Percentiles rank a stretch among this genome's conserved stretches.
These are phyloP conservation scores for Penicillium thymicola DNA, from an alignment of 2,329 filamentous ascomycete genomes.

Conservation along the genomic window DNA sequence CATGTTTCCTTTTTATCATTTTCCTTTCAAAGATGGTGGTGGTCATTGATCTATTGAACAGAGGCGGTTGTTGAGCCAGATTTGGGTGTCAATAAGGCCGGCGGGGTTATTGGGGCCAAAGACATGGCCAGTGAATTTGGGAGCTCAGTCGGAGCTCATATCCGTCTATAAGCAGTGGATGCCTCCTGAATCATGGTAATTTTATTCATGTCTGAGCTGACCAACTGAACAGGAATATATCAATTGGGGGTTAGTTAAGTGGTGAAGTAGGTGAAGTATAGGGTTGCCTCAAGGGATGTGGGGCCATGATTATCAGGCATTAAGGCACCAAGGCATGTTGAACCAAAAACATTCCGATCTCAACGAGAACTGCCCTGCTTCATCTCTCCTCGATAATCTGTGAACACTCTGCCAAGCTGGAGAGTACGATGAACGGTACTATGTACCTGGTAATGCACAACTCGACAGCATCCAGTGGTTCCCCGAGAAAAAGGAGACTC, in stretches of 20 bases:
- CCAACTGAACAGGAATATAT: not conserved
- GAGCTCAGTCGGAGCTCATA: not conserved
- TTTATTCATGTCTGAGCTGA: not conserved
- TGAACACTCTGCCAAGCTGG: not conserved
- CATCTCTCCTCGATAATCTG: conserved; percentile 1
- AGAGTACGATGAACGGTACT: not conserved
- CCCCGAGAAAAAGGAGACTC: conserved; percentile 17
- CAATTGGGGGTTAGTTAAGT: not conserved
- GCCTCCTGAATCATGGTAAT: not conserved
- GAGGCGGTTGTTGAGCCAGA: conserved; percentile 6
- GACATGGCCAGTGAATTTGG: not conserved
- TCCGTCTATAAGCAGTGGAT: not conserved
- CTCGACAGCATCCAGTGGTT: conserved; percentile 16
- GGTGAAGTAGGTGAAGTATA: not conserved
- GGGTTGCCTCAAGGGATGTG: not conserved
- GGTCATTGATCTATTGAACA: conserved; percentile 1
- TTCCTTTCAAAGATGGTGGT: conserved; percentile 2
- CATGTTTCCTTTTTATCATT: conserved; percentile 12
- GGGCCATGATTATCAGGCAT: not conserved
- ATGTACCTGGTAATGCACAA: conserved; percentile 10
- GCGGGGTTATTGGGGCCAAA: not conserved
- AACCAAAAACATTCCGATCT: conserved; percentile 6
- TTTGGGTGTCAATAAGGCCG: conserved; percentile 18
- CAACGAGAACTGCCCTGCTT: conserved; percentile 2
- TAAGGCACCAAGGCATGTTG: not conserved